phyloP scores from a whole-genome alignment of 163 green algal species.

The Chloromonas sp. region DNA sequence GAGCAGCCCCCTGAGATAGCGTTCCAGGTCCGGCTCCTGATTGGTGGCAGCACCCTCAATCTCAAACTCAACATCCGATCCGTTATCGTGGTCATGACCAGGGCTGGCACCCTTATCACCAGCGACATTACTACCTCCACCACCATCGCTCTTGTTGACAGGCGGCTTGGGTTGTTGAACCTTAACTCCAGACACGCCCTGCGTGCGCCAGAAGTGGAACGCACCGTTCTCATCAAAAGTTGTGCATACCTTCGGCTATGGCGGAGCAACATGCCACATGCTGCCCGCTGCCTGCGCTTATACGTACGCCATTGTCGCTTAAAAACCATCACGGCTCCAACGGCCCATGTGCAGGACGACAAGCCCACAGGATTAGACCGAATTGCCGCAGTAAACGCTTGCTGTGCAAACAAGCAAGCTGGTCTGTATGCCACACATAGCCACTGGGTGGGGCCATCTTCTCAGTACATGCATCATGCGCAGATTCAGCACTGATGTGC shows the following conservation, averaged over 20 bases:
- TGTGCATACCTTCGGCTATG: not conserved
- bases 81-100: not conserved
- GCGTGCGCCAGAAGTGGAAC: not conserved
- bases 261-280: not conserved
- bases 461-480: not conserved
- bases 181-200: not conserved
- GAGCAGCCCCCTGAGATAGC: slow-evolving; percentile 48
- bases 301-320: not conserved
- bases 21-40: not conserved
- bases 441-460: not conserved
- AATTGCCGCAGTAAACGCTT: no score
- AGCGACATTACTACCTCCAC: not conserved
- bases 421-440: not conserved
- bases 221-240: not conserved
- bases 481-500: not conserved
- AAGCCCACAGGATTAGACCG: no score
- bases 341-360: not conserved
- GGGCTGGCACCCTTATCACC: not conserved
- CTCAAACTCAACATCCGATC: not conserved
- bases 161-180: not conserved
- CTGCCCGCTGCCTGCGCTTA: not conserved
- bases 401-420: not conserved
- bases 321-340: no score
- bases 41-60: not conserved
- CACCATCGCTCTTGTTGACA: not conserved